These are phyloP conservation scores for Phoma sp. DNA, from an alignment of 2,329 filamentous ascomycete species.

Conservation along the genomic window DNA sequence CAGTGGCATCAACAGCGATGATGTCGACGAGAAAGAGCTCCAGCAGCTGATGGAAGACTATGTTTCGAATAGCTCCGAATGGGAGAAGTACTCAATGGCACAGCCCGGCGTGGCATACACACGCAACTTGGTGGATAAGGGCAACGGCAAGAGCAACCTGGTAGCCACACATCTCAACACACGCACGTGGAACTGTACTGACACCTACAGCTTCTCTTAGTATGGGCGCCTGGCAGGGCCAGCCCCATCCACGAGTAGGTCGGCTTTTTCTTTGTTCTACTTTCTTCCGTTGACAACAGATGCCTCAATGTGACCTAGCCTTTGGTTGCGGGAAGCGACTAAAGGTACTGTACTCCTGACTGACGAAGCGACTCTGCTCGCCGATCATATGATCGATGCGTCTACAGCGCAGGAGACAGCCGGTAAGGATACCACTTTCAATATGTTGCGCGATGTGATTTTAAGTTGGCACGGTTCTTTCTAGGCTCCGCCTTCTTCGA, in stretches of 20 bases:
- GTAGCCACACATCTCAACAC: slow-evolving; percentile 48
- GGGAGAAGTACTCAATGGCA: slow-evolving; percentile 76
- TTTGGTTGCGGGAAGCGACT: neutral
- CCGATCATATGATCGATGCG: slow-evolving; percentile 38
- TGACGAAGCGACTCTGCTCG: slow-evolving; percentile 38
- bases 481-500: neutral
- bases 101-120: slow-evolving; percentile 77
- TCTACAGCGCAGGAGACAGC: slow-evolving; percentile 33
- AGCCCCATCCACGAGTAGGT: slow-evolving; percentile 80
- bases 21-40: slow-evolving; percentile 77
- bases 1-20: slow-evolving; percentile 80
- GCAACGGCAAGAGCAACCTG: slow-evolving; percentile 80
- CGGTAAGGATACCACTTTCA: slow-evolving; percentile 30
- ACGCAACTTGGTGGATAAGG: slow-evolving; percentile 85
- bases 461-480: neutral
- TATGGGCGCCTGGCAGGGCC: slow-evolving; percentile 84
- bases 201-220: slow-evolving; percentile 72
- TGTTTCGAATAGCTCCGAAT: slow-evolving; percentile 70
- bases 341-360: slow-evolving; percentile 30
- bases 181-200: slow-evolving; percentile 2
- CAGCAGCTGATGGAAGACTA: slow-evolving; percentile 77
- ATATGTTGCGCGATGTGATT: slow-evolving; percentile 10
- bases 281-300: slow-evolving; percentile 20
- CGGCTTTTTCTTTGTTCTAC: slow-evolving; percentile 6
- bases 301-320: slow-evolving; percentile 47